Base-by-base conservation (phyloP, 768 basidiomycete species). In the Bullera alba region DNA sequence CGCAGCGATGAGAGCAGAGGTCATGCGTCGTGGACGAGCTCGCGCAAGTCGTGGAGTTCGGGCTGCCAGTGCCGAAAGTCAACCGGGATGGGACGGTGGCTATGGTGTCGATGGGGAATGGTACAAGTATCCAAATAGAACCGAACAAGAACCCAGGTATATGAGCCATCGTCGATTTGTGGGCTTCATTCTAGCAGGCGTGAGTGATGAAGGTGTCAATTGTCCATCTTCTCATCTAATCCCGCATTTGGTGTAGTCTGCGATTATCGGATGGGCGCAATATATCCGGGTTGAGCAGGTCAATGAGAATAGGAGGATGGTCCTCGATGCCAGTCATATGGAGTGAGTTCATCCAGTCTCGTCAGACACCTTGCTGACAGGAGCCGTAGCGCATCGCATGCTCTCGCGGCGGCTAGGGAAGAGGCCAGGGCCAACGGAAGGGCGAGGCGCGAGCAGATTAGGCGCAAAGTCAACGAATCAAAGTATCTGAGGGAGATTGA, bases 351-450 rank as follows among this genome's bases (percentile, higher is more conserved):
- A 15, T 12, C 26, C n/a, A 19, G 12, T 28, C 17, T 5, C 15
- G 4, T 35, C 30, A 27, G 21, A 38, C 3, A 22, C 3, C n/a
- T 37, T 6, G 35, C 38, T 39, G 38, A 26, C 17, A 23, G 30
- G 19, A 32, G 28, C 4, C 2, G 22, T 39, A 69, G 70, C 32
- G 70, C 70, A 3, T 70, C 70, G 1, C 57, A 65, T 43, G 64
- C 66, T 0, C 48, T 72, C 0, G 70, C 70, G 2, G 58, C 65
- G 39, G 70, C 70, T 0, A 51, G 63, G 17, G 54, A 57, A 17
- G 70, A 72, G 54, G 70, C 70, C n/a, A 60, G 58, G 7, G 45
- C 63, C 7, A 58, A 63, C 39, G 70, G 70, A 25, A 56, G 53
- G 16, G 61, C 62, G 32, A 53, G 70, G 3, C 44, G 70, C 7